A percentile compares a stretch with the other conserved stretches of the same genome.
These are phyloP conservation scores for Wallacemonas sp. DNA, from an alignment of 208 protist genomes.

Conservation along the genomic window DNA sequence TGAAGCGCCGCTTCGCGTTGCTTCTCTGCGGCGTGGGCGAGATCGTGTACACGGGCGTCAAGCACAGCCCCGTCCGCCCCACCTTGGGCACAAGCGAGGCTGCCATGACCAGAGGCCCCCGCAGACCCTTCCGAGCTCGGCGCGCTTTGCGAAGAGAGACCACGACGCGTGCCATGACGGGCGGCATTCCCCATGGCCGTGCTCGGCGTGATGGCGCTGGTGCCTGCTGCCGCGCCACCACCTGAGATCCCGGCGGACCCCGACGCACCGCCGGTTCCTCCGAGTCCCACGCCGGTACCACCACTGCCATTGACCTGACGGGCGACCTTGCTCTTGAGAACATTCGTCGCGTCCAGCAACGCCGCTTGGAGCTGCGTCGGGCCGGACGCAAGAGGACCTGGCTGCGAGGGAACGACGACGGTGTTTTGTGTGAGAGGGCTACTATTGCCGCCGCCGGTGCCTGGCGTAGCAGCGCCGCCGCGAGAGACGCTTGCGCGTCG, in stretches of 20 bases:
- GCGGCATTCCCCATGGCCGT: too few species aligned
- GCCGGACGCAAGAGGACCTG: not conserved
- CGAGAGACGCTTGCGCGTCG: constrained; percentile 6
- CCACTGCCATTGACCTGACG: not conserved
- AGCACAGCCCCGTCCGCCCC: not conserved
- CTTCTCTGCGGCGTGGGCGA: not conserved
- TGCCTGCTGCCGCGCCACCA: not conserved
- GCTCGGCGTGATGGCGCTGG: not conserved
- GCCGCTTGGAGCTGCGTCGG: constrained; percentile 3
- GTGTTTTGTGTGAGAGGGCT: not conserved
- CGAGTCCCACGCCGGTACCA: not conserved
- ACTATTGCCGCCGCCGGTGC: not conserved
- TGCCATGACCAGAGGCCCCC: not conserved
- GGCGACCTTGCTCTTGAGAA: constrained; percentile 7
- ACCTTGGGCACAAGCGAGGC: not conserved
- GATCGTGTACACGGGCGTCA: not conserved
- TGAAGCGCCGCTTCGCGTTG: constrained; percentile 5
- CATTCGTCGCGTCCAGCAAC: constrained; percentile 2
- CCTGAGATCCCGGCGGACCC: not conserved
- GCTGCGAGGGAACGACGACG: not conserved
- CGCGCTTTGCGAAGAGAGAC: too few species aligned
- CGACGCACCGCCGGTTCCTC: not conserved
- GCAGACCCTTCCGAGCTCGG: not conserved
- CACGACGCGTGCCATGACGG: too few species aligned
- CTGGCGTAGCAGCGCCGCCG: not conserved